Conservation (phyloP, 2,329 filamentous ascomycete species). For the Amauroascus niger region DNA sequence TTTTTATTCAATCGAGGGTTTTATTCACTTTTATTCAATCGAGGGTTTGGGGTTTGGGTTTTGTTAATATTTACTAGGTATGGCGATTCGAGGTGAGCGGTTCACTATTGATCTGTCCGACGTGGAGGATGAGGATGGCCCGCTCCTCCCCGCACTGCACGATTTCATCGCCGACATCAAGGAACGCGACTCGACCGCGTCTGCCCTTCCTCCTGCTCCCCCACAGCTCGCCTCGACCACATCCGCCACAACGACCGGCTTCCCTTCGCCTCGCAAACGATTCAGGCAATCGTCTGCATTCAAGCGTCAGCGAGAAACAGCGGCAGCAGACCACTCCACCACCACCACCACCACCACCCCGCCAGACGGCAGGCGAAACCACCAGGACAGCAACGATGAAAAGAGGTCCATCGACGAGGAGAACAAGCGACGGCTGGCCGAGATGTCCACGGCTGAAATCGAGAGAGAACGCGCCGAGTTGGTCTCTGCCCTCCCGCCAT, state of each 20-base stretch:
- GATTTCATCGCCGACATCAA: constrained; percentile 62
- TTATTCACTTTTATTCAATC: background rate
- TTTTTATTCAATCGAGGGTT: too few relatives aligned
- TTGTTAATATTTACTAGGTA: constrained; percentile 16
- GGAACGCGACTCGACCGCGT: constrained; percentile 54
- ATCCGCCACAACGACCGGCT: constrained; percentile 60
- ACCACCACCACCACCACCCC: constrained; percentile 12
- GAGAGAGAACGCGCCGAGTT: constrained; percentile 69
- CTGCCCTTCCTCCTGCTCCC: constrained; percentile 29
- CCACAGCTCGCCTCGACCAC: constrained; percentile 54
- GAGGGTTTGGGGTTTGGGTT: background rate
- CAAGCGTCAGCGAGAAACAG: constrained; percentile 53
- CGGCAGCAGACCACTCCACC: constrained; percentile 19
- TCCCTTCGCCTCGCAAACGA: constrained; percentile 80
- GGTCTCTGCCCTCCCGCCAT: constrained; percentile 64
- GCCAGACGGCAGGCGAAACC: too few relatives aligned
- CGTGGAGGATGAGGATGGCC: constrained; percentile 38
- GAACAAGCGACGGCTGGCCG: constrained; percentile 61
- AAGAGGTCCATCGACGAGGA: constrained; percentile 68
- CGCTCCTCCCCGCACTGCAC: constrained; percentile 14
- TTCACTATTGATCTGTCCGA: constrained; percentile 53
- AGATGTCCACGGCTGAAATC: constrained; percentile 76
- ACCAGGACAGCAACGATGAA: constrained; percentile 44
- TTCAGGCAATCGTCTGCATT: constrained; percentile 64
- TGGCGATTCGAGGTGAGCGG: constrained; percentile 50